Percentiles rank a stretch among this genome's conserved stretches.
phyloP scores from a whole-genome alignment of 2,329 filamentous ascomycete species.

The Exophiala lecanii-corni region DNA sequence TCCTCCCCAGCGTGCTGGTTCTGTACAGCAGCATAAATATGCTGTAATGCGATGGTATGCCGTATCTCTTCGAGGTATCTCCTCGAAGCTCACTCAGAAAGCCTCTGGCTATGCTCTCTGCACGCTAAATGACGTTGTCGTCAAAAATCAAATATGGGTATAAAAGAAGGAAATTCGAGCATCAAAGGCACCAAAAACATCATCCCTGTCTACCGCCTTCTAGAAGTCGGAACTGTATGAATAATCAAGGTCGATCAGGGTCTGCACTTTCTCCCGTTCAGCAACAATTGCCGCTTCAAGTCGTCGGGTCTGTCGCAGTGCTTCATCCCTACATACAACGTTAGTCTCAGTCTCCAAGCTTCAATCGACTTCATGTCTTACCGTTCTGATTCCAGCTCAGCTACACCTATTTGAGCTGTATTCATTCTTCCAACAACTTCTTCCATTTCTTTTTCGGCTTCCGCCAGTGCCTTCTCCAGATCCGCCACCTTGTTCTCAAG shows the following conservation, averaged over 20 bases:
- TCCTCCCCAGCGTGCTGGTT: too few species aligned
- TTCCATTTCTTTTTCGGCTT: slow-evolving; percentile 77
- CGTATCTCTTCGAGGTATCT: too few species aligned
- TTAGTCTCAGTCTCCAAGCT: slow-evolving; percentile 28
- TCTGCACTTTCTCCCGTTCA: slow-evolving; percentile 50
- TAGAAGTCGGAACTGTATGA: slow-evolving; percentile 16
- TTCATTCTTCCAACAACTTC: slow-evolving; percentile 80
- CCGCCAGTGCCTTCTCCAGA: slow-evolving; percentile 72
- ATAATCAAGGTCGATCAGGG: slow-evolving; percentile 20
- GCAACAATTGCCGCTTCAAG: slow-evolving; percentile 64
- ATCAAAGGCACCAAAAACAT: neutral
- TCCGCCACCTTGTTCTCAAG: slow-evolving; percentile 76
- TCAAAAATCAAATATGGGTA: neutral
- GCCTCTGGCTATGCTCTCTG: too few species aligned
- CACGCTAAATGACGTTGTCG: neutral
- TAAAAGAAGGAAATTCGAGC: neutral
- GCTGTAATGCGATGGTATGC: too few species aligned
- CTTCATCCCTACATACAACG: slow-evolving; percentile 55
- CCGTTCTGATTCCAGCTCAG: slow-evolving; percentile 61
- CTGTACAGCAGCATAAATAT: too few species aligned
- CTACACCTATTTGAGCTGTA: slow-evolving; percentile 74
- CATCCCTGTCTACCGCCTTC: neutral
- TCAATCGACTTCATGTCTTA: too few species aligned
- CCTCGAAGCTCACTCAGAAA: too few species aligned
- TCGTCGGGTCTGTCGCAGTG: slow-evolving; percentile 64